A percentile compares a stretch with the other conserved stretches of the same genome.
These are phyloP conservation scores for Suhomyces xylopsoci DNA, from an alignment of 805 yeast species.

Conservation along the genomic window DNA sequence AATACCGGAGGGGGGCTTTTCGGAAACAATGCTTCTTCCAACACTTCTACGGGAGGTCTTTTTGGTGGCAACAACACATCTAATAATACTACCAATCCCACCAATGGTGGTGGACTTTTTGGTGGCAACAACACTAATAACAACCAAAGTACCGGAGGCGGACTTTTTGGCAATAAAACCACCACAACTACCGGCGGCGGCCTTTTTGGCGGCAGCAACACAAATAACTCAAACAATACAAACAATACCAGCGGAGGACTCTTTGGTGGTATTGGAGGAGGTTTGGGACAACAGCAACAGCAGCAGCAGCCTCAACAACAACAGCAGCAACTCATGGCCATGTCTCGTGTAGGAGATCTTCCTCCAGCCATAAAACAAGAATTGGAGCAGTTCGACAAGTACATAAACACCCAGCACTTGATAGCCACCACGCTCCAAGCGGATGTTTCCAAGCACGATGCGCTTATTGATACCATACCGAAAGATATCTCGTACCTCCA, in stretches of 20 bases:
- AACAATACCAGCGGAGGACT: constrained; percentile 7
- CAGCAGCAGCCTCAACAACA: constrained; percentile 40
- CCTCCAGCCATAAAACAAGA: constrained; percentile 70
- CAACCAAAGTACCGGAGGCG: constrained; percentile 4
- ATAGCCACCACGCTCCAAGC: constrained; percentile 66
- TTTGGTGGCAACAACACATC: constrained; percentile 6
- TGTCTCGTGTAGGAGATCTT: constrained; percentile 72
- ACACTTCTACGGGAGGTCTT: constrained; percentile 5
- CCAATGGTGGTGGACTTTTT: constrained; percentile 9
- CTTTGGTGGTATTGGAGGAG: constrained; percentile 7
- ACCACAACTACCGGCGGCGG: constrained; percentile 3
- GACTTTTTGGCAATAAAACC: constrained; percentile 13
- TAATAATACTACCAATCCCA: constrained; percentile 1
- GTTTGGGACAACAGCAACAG: constrained; percentile 7
- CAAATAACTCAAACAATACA: constrained; percentile 11
- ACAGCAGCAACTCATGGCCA: constrained; percentile 55
- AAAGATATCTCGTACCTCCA: constrained; percentile 64
- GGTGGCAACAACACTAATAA: constrained; percentile 6
- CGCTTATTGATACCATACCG: constrained; percentile 66
- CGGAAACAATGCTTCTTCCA: constrained; percentile 3
- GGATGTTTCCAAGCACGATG: constrained; percentile 59
- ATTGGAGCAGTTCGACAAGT: constrained; percentile 66
- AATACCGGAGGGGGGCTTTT: constrained; percentile 6
- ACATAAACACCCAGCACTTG: constrained; percentile 69
- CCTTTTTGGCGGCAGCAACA: constrained; percentile 10